phyloP scores from a whole-genome alignment of 2,329 filamentous ascomycete species.

The Emmonsiellopsis sp. region DNA sequence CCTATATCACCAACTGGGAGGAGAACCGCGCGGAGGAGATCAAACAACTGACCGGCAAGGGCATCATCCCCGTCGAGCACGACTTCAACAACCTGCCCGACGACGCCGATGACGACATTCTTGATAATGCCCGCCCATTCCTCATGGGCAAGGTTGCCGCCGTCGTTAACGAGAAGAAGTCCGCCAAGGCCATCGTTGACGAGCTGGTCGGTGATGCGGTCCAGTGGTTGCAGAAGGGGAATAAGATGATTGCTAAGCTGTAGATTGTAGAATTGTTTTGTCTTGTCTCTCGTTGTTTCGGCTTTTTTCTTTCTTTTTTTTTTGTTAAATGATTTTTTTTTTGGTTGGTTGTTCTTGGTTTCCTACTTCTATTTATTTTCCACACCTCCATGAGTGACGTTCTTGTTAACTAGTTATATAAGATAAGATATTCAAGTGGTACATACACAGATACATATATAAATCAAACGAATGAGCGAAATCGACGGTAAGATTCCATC shows the following conservation, averaged over 20 bases:
- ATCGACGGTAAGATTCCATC: too few species aligned
- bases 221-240: constrained; percentile 57
- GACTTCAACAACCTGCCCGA: constrained; percentile 76
- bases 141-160: constrained; percentile 96
- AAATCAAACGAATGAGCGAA: not conserved
- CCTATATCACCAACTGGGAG: constrained; percentile 95
- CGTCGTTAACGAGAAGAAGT: constrained; percentile 85
- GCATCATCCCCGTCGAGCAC: constrained; percentile 84
- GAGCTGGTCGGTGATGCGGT: constrained; percentile 84
- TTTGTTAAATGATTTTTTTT: not conserved
- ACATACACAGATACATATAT: too few species aligned
- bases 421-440: too few species aligned
- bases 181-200: constrained; percentile 83
- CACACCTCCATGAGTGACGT: too few species aligned
- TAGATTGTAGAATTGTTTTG: constrained; percentile 33
- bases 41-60: constrained; percentile 80
- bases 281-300: not conserved
- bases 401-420: too few species aligned
- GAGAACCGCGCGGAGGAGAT: constrained; percentile 83
- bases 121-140: constrained; percentile 86
- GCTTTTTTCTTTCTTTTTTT: not conserved
- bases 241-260: constrained; percentile 59
- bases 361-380: too few species aligned
- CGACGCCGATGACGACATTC: constrained; percentile 68
- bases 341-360: not conserved